These are phyloP conservation scores for Crataegus laevigata DNA, from an alignment of 306 rosid species.

Conservation along the genomic window DNA sequence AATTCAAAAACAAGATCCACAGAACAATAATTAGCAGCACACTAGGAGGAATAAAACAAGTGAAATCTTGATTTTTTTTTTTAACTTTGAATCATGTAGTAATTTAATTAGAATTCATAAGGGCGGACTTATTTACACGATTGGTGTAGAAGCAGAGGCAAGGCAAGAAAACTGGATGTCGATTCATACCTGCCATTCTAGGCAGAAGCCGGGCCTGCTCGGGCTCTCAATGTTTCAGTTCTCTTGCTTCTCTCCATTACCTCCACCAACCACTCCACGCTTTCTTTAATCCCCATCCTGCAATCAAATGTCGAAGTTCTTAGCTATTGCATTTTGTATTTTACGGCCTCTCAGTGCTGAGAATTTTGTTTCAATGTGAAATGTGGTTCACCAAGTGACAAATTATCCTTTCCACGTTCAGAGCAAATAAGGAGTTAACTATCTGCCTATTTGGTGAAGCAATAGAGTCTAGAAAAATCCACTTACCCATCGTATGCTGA, in stretches of 20 bases:
- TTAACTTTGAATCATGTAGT: constrained; percentile 10
- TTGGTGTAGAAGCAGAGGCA: constrained; percentile 20
- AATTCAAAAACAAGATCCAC: neutral
- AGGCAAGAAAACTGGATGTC: constrained; percentile 19
- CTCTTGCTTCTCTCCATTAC: constrained; percentile 98
- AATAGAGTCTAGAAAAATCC: neutral
- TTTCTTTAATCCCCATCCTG: constrained; percentile 86
- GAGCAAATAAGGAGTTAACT: neutral
- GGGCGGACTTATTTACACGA: constrained; percentile 27
- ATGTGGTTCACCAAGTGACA: neutral
- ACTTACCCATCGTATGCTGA: constrained; percentile 90
- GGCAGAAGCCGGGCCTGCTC: constrained; percentile 59
- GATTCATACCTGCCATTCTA: constrained; percentile 15
- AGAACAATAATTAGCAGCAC: neutral
- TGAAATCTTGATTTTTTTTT: neutral
- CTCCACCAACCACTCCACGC: constrained; percentile 93
- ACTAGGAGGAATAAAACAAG: neutral
- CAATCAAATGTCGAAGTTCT: constrained; percentile 13
- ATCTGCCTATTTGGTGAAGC: neutral
- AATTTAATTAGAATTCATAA: constrained; percentile 13
- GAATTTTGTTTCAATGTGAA: neutral
- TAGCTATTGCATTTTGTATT: neutral
- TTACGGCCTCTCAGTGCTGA: neutral
- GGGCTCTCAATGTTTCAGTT: constrained; percentile 76
- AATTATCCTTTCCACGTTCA: neutral